phyloP scores from a whole-genome alignment of 441 rosid species.

The Arabidopsis lyrata region DNA sequence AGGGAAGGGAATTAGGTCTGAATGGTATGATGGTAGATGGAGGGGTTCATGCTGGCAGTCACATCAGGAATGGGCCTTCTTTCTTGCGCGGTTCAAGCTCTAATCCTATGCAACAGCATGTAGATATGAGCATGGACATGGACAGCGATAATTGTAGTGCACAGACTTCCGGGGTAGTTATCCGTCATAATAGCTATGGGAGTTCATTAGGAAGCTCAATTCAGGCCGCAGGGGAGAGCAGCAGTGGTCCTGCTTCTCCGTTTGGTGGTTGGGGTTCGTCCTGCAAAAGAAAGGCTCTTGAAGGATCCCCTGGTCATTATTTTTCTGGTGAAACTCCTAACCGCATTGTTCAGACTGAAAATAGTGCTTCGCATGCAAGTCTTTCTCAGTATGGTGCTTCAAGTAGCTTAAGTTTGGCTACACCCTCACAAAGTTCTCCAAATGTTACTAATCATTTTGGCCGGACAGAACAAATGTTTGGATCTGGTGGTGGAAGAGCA shows the following conservation, averaged over 20 bases:
- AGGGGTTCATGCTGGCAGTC: conserved; percentile 53
- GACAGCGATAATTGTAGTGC: conserved; percentile 49
- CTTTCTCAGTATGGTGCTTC: conserved; percentile 57
- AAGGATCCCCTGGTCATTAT: conserved; percentile 74
- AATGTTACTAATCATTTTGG: conserved; percentile 50
- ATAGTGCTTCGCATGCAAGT: conserved; percentile 51
- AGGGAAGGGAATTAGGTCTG: conserved; percentile 56
- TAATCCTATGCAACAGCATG: conserved; percentile 42
- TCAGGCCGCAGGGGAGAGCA: conserved; percentile 58
- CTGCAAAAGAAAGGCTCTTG: conserved; percentile 89
- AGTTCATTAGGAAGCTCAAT: conserved; percentile 65
- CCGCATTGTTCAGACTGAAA: conserved; percentile 57
- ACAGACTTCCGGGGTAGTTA: conserved; percentile 44
- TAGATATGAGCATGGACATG: conserved; percentile 52
- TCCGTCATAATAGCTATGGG: conserved; percentile 36
- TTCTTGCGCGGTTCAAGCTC: conserved; percentile 60
- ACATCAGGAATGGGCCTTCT: conserved; percentile 51
- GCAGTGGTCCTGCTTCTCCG: conserved; percentile 59
- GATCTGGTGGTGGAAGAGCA: conserved; percentile 55
- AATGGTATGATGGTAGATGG: conserved; percentile 49
- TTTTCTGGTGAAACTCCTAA: conserved; percentile 64
- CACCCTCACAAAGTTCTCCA: conserved; percentile 55
- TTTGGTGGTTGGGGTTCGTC: conserved; percentile 74
- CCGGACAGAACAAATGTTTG: conserved; percentile 55
- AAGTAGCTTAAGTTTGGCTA: conserved; percentile 67